Base-by-base conservation (phyloP, 1,284 basidiomycete species). In the Ustilago crameri region DNA sequence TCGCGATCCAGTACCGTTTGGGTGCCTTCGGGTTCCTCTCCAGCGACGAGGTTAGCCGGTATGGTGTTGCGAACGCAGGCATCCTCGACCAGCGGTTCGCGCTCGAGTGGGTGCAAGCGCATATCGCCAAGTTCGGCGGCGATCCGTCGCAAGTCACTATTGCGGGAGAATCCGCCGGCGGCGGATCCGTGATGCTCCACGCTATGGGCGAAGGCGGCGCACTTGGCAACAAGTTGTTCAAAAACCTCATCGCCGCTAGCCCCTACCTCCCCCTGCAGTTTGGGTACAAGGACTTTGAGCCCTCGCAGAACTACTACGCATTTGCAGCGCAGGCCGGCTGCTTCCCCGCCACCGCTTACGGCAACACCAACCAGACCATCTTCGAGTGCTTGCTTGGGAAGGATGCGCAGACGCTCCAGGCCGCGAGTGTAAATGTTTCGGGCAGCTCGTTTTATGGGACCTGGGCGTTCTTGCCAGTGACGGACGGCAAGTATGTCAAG, bases 1-100 rank as follows among this genome's bases (percentile, higher is more conserved):
- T 89, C 34, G 87, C 85, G 56, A 37, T 88, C 58, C 87, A 88
- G 70, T 89, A 89, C 68, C 85, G 88, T 24, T 61, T 79, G n/a
- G 71, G 71, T n/a, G 55, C 67, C 1, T 60, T 79, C n/a, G 76
- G 76, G 34, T 78, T 70, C 55, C 57, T 75, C 9, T 58, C 65
- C 18, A 57, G 57, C 23, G 57, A 61, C 35, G 57, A 71, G 43
- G 17, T 66, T 8, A 52, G 30, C 30, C 65, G 65, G 18, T 23
- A 53, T 27, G 53, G 56, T 40, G 50, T 53, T 12, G 52, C 62
- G 48, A 76, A 76, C 38, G 68, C 66, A 15, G 75, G 62, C 9
- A 58, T 69, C 27, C 54, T 55, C 35, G 75, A 77, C 32, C 75
- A 77, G 51, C 51, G 60, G 40, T 67, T 52, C 22, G 75, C 74